phyloP scores from a whole-genome alignment of 1,284 basidiomycete genomes.

The Athelia psychrophila region DNA sequence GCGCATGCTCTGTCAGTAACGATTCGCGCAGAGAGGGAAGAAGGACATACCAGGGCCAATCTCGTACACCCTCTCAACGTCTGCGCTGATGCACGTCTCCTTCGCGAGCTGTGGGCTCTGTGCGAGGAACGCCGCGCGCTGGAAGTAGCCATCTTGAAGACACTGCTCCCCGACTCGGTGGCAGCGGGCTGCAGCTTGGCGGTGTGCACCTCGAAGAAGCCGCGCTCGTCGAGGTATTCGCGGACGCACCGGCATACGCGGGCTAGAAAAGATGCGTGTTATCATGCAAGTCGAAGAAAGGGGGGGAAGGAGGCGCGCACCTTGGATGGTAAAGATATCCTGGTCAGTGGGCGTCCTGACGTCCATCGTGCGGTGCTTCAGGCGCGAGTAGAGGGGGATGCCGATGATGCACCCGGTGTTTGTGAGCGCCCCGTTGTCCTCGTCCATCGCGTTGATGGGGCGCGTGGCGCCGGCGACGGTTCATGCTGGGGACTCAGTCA shows the following conservation, averaged over 20 bases:
- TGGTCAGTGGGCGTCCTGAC: neutral
- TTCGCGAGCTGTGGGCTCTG: conserved; percentile 53
- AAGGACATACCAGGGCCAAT: conserved; percentile 45
- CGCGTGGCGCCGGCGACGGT: neutral
- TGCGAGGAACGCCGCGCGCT: conserved; percentile 62
- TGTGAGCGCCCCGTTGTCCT: neutral
- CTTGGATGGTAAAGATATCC: conserved; percentile 2
- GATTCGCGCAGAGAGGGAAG: neutral
- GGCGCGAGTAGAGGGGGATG: neutral
- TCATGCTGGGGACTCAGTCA: neutral
- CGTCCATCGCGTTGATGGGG: neutral
- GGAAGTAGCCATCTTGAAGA: conserved; percentile 78
- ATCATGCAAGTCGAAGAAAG: conserved; percentile 36
- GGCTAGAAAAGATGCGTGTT: conserved; percentile 57
- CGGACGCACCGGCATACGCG: conserved; percentile 65
- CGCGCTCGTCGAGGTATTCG: conserved; percentile 49
- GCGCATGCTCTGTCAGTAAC: too few relatives aligned
- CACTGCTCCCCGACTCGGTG: conserved; percentile 64
- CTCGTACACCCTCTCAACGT: conserved; percentile 72
- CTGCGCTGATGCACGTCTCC: conserved; percentile 54
- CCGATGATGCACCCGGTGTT: neutral
- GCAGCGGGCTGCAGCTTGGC: conserved; percentile 73
- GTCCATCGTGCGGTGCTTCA: neutral
- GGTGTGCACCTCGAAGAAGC: conserved; percentile 68
- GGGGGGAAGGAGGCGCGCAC: conserved; percentile 53